phyloP scores from a whole-genome alignment of 2,329 filamentous ascomycete genomes.

The Zymoseptoria pseudotritici region DNA sequence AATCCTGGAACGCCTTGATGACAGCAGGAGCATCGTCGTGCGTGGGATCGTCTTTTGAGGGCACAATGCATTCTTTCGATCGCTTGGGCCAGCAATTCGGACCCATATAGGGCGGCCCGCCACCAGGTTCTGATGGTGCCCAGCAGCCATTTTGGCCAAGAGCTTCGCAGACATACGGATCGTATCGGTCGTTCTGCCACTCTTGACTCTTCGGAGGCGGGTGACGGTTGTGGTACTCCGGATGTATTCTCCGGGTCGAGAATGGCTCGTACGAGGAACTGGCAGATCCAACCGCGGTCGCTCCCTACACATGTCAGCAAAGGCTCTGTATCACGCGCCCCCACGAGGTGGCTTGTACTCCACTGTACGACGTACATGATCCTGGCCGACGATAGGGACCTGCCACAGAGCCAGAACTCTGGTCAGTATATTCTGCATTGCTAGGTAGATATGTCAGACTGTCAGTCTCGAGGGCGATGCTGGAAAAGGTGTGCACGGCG shows the following conservation, averaged over 20 bases:
- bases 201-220: neutral
- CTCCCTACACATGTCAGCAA: neutral
- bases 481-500: no score
- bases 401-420: neutral
- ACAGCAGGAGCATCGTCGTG: slow-evolving; percentile 47
- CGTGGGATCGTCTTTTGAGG: slow-evolving; percentile 1
- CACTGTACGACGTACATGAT: neutral
- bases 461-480: neutral
- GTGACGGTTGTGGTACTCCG: neutral
- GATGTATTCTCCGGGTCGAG: neutral
- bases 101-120: slow-evolving; percentile 2
- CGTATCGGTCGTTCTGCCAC: slow-evolving; percentile 1
- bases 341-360: neutral
- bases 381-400: neutral
- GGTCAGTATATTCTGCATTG: neutral
- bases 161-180: slow-evolving; percentile 1
- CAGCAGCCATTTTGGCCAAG: slow-evolving; percentile 2
- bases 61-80: neutral
- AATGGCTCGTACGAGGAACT: neutral
- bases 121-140: neutral
- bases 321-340: neutral
- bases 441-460: neutral
- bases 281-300: no score
- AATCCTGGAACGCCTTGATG: slow-evolving; percentile 43
- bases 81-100: neutral